Evolutionary conservation across 2,329 filamentous ascomycete species (phyloP), one percentile per base, ranked within the genome.

Genomic region (Aspergillus tamarii): DNA sequence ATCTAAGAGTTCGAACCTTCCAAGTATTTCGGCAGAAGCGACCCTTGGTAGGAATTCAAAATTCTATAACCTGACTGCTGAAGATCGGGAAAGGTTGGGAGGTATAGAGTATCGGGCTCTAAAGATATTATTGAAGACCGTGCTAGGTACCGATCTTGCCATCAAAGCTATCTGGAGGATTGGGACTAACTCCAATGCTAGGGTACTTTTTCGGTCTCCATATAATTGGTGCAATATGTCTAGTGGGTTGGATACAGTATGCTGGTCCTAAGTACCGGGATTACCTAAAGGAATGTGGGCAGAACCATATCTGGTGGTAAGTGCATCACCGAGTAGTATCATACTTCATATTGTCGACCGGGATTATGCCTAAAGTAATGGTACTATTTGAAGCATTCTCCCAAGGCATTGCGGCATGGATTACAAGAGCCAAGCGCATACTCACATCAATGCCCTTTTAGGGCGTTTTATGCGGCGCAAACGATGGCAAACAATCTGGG

Each of bases 401-500:
- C 23, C 16, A 28, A 30, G 23, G 26, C 8, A 30, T 30, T 30
- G 5, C 3, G 10, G 46, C 7, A 28, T 73, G 14, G 19, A 30
- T 4, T 39, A 23, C 19, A 1, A 41, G 14, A 28, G 39, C 28
- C 43, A 16, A 34, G 12, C 6, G 8, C 26, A 55, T 26, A 23
- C 41, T 63, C 21, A 32, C 34, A 23, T 52, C 6, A 52, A 23
- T 57, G 45, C 19, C 21, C 26, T 9, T n/a, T 9, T 52, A 83
- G 82, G 82, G 81, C 78, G 2, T 77, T 84, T 34, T 85, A 81
- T 69, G 82, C 83, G 0, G 76, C 83, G 0, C 82, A 84, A 63
- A 86, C 84, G 0, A 84, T 84, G 76, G 74, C 82, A 16, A 76
- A 81, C 59, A 87, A 87, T 64, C 77, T 86, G 5, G 85, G 85